Evolutionary conservation across 192 early-diverging fungal genomes (phyloP).

Genomic region (Cladochytrium replicatum): DNA sequence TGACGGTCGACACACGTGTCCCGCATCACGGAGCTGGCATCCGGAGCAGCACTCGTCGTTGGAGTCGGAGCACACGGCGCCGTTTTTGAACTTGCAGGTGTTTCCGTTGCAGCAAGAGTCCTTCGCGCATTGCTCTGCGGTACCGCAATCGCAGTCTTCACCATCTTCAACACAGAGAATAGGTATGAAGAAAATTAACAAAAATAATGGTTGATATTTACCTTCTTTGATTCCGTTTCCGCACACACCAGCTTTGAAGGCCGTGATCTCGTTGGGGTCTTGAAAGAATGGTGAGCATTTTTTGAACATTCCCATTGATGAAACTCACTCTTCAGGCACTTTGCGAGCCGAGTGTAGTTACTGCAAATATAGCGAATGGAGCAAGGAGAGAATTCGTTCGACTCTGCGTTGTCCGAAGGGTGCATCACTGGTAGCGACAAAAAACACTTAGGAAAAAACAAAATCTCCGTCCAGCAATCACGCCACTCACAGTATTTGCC

Average conservation of each 20-base stretch:
- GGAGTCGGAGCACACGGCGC: slow-evolving; percentile 66
- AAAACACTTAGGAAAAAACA: no score
- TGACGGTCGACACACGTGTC: slow-evolving; percentile 60
- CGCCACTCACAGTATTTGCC: slow-evolving; percentile 36
- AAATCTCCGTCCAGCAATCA: no score
- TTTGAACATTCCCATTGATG: no score
- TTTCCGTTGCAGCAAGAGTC: slow-evolving; percentile 73
- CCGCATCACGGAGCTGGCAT: no score
- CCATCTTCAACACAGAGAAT: no score
- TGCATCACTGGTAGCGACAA: no score
- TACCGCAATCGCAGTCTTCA: slow-evolving; percentile 90
- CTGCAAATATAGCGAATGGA: slow-evolving; percentile 24
- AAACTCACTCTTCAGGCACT: no score
- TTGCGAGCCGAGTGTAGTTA: slow-evolving; percentile 10
- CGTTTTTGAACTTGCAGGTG: slow-evolving; percentile 69
- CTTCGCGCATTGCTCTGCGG: slow-evolving; percentile 52
- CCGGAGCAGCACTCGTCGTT: slow-evolving; percentile 80
- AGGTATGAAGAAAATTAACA: no score
- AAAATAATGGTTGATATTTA: no score
- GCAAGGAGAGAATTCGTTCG: slow-evolving; percentile 32
- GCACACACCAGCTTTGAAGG: slow-evolving; percentile 59
- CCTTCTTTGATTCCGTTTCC: slow-evolving; percentile 93
- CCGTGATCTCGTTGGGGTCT: slow-evolving; percentile 23
- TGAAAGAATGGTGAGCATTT: no score
- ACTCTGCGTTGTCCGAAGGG: slow-evolving; percentile 34